These are phyloP conservation scores for Rosa chinensis DNA, from an alignment of 306 rosid species.

Conservation along the genomic window DNA sequence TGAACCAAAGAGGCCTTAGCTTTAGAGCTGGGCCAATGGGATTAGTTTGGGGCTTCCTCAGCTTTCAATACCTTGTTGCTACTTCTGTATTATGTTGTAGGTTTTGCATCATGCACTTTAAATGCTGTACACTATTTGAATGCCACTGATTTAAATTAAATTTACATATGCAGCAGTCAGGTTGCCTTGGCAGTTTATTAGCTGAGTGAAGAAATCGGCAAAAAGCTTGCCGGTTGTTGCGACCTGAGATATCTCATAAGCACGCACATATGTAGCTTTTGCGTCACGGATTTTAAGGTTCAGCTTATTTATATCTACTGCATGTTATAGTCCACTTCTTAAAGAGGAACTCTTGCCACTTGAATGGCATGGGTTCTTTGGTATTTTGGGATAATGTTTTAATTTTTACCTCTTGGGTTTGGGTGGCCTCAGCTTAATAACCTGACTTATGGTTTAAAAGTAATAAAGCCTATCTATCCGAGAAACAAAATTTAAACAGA, in stretches of 20 bases:
- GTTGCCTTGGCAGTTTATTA: conserved; percentile 78
- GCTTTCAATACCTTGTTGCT: not conserved
- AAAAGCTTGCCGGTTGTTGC: conserved; percentile 69
- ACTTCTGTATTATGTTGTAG: not conserved
- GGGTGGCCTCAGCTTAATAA: no score
- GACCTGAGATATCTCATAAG: conserved; percentile 2
- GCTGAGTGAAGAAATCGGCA: conserved; percentile 89
- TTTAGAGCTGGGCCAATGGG: not conserved
- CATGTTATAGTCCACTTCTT: no score
- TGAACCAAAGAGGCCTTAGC: not conserved
- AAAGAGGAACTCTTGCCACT: no score
- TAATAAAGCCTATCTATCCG: no score
- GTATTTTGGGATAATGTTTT: no score
- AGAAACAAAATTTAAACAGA: no score
- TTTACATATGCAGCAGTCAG: conserved; percentile 61
- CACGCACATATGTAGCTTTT: not conserved
- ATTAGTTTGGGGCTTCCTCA: not conserved
- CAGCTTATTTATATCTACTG: not conserved
- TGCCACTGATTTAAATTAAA: conserved; percentile 19
- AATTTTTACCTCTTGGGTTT: no score
- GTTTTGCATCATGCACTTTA: conserved; percentile 1
- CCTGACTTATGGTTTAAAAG: no score
- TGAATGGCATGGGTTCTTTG: no score
- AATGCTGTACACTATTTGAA: conserved; percentile 2
- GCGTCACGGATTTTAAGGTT: not conserved